Conservation (phyloP, 139 green algal genomes). For the Chlorella sp. region DNA sequence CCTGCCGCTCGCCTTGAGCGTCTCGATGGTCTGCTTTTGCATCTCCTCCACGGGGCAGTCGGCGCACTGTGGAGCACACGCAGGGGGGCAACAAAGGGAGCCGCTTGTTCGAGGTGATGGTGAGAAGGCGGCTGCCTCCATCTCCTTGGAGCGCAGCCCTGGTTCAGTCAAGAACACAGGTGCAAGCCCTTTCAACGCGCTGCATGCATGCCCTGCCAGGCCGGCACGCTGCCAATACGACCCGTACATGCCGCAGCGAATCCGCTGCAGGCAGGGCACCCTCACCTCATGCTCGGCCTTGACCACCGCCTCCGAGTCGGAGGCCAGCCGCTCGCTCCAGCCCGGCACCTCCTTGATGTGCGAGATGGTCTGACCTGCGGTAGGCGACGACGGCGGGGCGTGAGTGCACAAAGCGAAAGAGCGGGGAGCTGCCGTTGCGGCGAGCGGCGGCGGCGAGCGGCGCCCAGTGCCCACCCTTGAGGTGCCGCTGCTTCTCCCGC, state of each 20-base stretch:
- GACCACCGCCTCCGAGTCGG: slow-evolving; percentile 28
- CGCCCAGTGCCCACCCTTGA: slow-evolving; percentile 12
- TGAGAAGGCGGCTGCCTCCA: too few species aligned
- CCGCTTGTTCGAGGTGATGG: too few species aligned
- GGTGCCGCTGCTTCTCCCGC: slow-evolving; percentile 27
- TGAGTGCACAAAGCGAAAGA: too few species aligned
- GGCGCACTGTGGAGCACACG: background rate
- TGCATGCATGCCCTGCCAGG: too few species aligned
- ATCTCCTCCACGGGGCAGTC: slow-evolving; percentile 26
- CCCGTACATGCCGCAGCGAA: too few species aligned
- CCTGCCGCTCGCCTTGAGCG: background rate
- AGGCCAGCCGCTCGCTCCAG: slow-evolving; percentile 33
- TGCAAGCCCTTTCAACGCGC: too few species aligned
- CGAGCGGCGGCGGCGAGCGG: background rate
- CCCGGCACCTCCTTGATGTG: slow-evolving; percentile 25
- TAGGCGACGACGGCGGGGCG: too few species aligned
- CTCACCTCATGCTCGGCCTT: slow-evolving; percentile 35
- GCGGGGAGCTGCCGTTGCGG: background rate
- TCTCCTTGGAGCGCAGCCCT: too few species aligned
- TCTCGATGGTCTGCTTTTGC: slow-evolving; percentile 14
- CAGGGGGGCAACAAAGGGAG: background rate
- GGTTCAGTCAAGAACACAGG: too few species aligned
- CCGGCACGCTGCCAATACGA: too few species aligned
- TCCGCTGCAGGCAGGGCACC: too few species aligned
- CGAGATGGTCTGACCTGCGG: slow-evolving; percentile 2